Base-by-base conservation (phyloP, 257 asterid genomes). In the Apocynum venetum region DNA sequence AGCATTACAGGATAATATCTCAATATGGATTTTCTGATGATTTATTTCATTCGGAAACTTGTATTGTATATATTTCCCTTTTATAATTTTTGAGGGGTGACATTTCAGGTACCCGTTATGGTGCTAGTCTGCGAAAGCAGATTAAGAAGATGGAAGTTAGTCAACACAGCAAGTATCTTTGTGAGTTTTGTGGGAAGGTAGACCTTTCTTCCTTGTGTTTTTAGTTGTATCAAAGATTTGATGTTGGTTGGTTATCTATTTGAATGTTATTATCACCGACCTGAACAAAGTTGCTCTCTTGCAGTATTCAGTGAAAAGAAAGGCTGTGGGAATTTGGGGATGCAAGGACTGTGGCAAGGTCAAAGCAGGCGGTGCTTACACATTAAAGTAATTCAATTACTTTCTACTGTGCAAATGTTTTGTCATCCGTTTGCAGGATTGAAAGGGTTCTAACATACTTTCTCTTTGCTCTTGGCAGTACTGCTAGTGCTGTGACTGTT, bases 261-360 rank as follows among this genome's bases (percentile, higher is more conserved):
- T 44, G 5, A 15, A 48, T 57, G 77, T 17, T 31, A 31, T 40
- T 43, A 69, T 9, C 4, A 6, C 14, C 4, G 44, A 7, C 67
- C 52, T 35, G 35, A 43, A 3, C 2, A 0, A 72, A 72, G 76
- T 43, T 72, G 13, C 48, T 72, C 25, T 52, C 8, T 31, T 87
- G 61, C 81, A 89, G 92, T 89, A 77, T 52, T 89, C 92, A 0
- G 92, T 89, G 76, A 89, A 89, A 87, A 84, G 92, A 78, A 86
- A 89, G 84, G 86, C 91, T 68, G 94, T 88, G 12, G 94, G 91
- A 74, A 89, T 89, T 19, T 89, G 94, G 94, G 94, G 92, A 11
- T 89, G 89, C 87, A 89, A 86, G 75, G 92, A 88, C 76, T 88
- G 92, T 4, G 89, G 90, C 76, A 88, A 88, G 81, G 88, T 89